These are phyloP conservation scores for Sphenostylis stenocarpa DNA, from an alignment of 306 rosid species.

Conservation along the genomic window DNA sequence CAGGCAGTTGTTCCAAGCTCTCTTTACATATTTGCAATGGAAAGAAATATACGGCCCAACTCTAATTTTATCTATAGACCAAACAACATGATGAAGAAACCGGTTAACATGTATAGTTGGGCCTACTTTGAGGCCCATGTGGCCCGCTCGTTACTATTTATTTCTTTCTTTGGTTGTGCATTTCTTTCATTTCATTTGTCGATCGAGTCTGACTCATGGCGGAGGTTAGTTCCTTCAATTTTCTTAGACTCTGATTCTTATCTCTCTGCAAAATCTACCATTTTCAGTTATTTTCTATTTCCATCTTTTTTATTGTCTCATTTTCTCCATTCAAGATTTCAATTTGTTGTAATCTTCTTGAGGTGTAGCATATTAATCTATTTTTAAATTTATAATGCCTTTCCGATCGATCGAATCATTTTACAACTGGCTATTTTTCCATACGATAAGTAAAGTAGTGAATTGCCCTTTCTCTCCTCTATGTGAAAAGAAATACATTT, in stretches of 20 bases:
- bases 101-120: neutral
- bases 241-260: slow-evolving; percentile 2
- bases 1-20: neutral
- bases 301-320: neutral
- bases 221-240: slow-evolving; percentile 39
- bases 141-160: neutral
- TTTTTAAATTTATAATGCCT: neutral
- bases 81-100: neutral
- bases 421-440: neutral
- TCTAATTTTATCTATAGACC: neutral
- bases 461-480: neutral
- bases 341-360: slow-evolving; percentile 1
- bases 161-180: neutral
- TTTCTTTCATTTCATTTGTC: neutral
- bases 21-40: neutral
- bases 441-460: neutral
- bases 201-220: slow-evolving; percentile 56
- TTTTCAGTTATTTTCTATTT: neutral
- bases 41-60: too few species aligned
- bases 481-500: neutral
- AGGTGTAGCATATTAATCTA: slow-evolving; percentile 5
- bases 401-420: slow-evolving; percentile 26
- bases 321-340: neutral
- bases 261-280: neutral
- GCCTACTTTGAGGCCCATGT: neutral